phyloP scores from a whole-genome alignment of 2,329 filamentous ascomycete genomes.

The Pseudopyrenochaeta lycopersici region DNA sequence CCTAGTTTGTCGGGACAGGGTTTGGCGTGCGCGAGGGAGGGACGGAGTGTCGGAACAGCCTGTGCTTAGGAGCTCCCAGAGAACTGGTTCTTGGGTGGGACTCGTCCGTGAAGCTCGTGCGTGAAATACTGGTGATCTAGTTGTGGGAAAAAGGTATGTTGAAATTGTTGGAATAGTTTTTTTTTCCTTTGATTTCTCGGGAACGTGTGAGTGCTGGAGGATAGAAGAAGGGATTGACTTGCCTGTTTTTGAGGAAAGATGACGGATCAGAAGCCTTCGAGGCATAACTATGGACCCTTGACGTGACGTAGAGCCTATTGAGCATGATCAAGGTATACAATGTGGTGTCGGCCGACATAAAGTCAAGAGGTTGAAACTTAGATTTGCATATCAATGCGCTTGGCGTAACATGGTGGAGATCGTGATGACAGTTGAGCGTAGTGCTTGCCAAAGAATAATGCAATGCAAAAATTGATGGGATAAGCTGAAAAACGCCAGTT shows the following conservation, averaged over 20 bases:
- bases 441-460: background rate
- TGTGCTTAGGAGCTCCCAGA: background rate
- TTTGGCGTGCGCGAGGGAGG: constrained; percentile 4
- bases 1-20: background rate
- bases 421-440: background rate
- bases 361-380: background rate
- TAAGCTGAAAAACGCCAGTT: background rate
- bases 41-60: constrained; percentile 8
- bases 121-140: too few relatives aligned
- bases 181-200: constrained; percentile 2
- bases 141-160: too few relatives aligned
- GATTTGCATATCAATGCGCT: background rate
- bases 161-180: too few relatives aligned
- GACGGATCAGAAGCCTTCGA: constrained; percentile 3
- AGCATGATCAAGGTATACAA: background rate
- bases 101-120: constrained; percentile 1
- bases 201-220: background rate
- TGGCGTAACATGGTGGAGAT: background rate
- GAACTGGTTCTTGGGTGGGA: constrained; percentile 3
- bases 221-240: background rate
- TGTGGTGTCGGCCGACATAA: constrained; percentile 1
- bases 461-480: constrained; percentile 1
- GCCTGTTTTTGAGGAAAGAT: background rate
- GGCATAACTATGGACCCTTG: constrained; percentile 3
- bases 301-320: background rate